Evolutionary conservation across 257 asterid species (phyloP).

Genomic region (Solanum dulcamara): DNA sequence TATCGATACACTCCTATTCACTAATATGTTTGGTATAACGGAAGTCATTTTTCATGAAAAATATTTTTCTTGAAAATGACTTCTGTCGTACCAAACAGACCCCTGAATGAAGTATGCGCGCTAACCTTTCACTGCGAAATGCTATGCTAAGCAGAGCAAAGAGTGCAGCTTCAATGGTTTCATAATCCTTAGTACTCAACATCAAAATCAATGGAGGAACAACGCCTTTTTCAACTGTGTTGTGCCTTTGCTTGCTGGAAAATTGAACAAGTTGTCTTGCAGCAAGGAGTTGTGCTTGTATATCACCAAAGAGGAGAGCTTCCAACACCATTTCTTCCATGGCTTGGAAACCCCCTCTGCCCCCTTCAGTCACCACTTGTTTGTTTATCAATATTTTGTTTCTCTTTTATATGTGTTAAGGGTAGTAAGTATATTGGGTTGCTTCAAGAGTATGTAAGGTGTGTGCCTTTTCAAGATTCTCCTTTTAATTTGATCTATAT

Average conservation of each 20-base stretch:
- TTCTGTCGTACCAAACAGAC: not conserved
- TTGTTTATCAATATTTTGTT: not conserved
- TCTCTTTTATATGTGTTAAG: not conserved
- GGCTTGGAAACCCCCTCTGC: conserved; percentile 20
- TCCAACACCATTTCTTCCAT: conserved; percentile 43
- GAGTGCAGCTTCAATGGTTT: conserved; percentile 57
- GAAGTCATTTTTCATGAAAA: not conserved
- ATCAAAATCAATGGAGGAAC: conserved; percentile 42
- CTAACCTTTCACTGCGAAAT: conserved; percentile 66
- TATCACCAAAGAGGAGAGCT: conserved; percentile 53
- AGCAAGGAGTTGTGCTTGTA: conserved; percentile 37
- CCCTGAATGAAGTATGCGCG: not conserved
- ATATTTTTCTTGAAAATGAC: not conserved
- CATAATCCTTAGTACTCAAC: conserved; percentile 46
- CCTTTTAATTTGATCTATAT: conserved; percentile 7
- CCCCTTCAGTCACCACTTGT: not conserved
- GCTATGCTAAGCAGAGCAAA: conserved; percentile 65
- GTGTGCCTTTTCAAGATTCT: conserved; percentile 16
- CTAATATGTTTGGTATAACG: not conserved
- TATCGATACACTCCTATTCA: not conserved
- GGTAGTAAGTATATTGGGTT: conserved; percentile 12
- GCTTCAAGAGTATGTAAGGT: conserved; percentile 61
- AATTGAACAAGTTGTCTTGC: conserved; percentile 47
- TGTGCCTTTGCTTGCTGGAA: conserved; percentile 37
- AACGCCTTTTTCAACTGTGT: conserved; percentile 38